These are phyloP conservation scores for Suillus brevipes DNA, from an alignment of 768 basidiomycete species.

Conservation along the genomic window DNA sequence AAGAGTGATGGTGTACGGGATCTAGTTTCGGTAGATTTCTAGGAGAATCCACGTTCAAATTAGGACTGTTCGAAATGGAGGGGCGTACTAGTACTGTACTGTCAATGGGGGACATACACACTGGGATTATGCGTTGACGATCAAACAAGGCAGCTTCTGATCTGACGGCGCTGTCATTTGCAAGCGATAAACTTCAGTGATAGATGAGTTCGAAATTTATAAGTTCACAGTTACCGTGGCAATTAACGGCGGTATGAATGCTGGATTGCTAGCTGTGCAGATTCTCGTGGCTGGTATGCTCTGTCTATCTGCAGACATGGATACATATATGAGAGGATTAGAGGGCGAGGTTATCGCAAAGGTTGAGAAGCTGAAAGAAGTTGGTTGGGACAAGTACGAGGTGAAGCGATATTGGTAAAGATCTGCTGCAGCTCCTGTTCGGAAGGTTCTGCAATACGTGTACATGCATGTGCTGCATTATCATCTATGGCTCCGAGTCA, in stretches of 20 bases:
- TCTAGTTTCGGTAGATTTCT: background rate
- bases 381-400: slow-evolving; percentile 87
- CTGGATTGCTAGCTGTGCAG: slow-evolving; percentile 86
- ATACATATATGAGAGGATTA: slow-evolving; percentile 64
- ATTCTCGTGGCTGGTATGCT: slow-evolving; percentile 81
- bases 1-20: background rate
- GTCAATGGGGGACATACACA: background rate
- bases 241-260: slow-evolving; percentile 94
- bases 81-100: background rate
- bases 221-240: too few species aligned
- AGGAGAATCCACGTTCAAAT: background rate
- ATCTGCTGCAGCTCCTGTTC: background rate
- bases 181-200: too few species aligned
- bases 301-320: slow-evolving; percentile 62
- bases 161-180: too few species aligned
- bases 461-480: too few species aligned
- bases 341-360: slow-evolving; percentile 80
- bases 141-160: too few species aligned
- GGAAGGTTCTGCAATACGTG: background rate
- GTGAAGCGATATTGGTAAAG: slow-evolving; percentile 35
- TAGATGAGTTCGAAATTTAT: too few species aligned
- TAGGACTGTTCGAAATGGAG: background rate
- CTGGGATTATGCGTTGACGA: too few species aligned
- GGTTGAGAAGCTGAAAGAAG: slow-evolving; percentile 67
- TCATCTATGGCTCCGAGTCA: too few species aligned